These are phyloP conservation scores for Scleromitrula shiraiana DNA, from an alignment of 2,329 filamentous ascomycete genomes.

Conservation along the genomic window DNA sequence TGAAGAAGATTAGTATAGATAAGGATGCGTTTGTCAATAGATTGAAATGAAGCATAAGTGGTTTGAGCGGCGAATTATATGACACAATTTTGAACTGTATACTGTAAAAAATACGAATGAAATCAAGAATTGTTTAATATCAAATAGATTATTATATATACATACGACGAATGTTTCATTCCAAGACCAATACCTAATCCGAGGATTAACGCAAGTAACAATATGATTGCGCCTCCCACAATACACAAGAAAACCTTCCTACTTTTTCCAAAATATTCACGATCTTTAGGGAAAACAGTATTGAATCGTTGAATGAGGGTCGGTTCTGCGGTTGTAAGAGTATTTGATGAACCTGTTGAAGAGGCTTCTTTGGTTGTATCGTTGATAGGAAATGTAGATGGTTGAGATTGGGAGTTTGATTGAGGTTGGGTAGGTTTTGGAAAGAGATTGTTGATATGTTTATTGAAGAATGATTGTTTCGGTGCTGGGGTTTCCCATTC, in stretches of 20 bases:
- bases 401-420: background rate
- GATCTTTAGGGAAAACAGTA: slow-evolving; percentile 5
- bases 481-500: slow-evolving; percentile 21
- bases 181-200: slow-evolving; percentile 30
- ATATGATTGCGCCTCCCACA: slow-evolving; percentile 1
- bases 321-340: background rate
- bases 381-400: slow-evolving; percentile 1
- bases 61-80: too few relatives aligned
- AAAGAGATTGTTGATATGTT: slow-evolving; percentile 11
- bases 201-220: slow-evolving; percentile 29
- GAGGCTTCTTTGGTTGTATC: slow-evolving; percentile 5
- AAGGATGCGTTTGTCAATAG: background rate
- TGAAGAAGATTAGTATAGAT: slow-evolving; percentile 2
- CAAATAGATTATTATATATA: slow-evolving; percentile 13
- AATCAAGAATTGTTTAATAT: slow-evolving; percentile 14
- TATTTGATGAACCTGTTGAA: background rate
- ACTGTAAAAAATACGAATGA: too few relatives aligned
- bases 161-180: slow-evolving; percentile 16
- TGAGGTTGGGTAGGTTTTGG: slow-evolving; percentile 6
- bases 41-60: too few relatives aligned
- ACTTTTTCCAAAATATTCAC: slow-evolving; percentile 15
- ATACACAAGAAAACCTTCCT: slow-evolving; percentile 13
- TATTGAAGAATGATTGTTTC: slow-evolving; percentile 12
- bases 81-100: too few relatives aligned
- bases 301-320: background rate